Conservation (phyloP, 23 red algal genomes). For the Pyropia haitanensis region DNA sequence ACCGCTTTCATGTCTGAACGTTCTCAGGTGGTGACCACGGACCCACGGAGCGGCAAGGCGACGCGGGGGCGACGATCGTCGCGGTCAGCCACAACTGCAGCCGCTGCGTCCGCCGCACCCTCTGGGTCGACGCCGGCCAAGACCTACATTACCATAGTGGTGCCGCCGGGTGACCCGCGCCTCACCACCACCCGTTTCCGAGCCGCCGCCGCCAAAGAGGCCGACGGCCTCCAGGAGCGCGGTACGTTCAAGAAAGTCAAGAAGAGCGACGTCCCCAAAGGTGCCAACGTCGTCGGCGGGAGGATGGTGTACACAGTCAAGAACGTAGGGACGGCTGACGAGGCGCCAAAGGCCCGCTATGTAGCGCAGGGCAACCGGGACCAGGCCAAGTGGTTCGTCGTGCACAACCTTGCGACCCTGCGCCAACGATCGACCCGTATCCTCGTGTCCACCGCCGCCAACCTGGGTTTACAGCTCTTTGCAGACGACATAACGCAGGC, state of each 20-base stretch:
- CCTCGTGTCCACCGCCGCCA: background rate
- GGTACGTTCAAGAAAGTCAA: background rate
- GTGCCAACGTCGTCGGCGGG: slow-evolving; percentile 2
- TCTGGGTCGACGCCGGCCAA: too few species aligned
- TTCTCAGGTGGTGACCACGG: too few species aligned
- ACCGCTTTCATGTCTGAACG: too few species aligned
- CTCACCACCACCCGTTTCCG: background rate
- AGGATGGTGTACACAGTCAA: background rate
- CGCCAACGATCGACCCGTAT: background rate
- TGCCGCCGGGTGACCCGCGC: too few species aligned
- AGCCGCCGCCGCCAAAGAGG: background rate
- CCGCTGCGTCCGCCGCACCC: too few species aligned
- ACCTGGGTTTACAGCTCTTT: background rate
- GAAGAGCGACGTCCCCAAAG: background rate
- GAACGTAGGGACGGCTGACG: background rate
- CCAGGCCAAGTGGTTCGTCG: background rate
- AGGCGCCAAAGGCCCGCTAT: slow-evolving; percentile 1
- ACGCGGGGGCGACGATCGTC: too few species aligned
- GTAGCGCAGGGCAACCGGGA: slow-evolving; percentile 7
- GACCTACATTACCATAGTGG: too few species aligned
- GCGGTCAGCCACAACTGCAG: too few species aligned
- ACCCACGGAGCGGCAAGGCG: too few species aligned
- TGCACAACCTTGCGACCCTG: background rate
- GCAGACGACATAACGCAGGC: slow-evolving; percentile 2
- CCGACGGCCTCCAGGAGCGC: background rate